Conservation (phyloP, 371 early-diverging fungal species). For the Blastocladiella emersonii region DNA sequence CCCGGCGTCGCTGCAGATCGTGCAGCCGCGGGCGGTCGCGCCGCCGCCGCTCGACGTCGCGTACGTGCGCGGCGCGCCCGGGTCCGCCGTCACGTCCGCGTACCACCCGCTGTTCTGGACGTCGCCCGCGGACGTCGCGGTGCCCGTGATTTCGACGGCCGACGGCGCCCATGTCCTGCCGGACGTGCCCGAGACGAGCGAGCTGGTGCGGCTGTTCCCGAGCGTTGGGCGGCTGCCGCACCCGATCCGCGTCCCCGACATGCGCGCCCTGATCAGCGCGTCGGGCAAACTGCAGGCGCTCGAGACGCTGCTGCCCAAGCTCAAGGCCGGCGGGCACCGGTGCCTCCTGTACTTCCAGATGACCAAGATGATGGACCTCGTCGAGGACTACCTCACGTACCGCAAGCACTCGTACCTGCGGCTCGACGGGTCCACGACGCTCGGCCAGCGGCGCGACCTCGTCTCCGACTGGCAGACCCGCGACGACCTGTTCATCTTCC, state of each 20-base stretch:
- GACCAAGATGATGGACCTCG: conserved; percentile 95
- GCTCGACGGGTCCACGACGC: conserved; percentile 89
- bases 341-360: conserved; percentile 98
- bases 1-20: not conserved
- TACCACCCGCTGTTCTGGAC: not conserved
- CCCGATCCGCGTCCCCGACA: conserved; percentile 32
- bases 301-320: conserved; percentile 69
- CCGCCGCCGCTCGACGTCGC: not conserved
- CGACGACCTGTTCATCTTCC: conserved; percentile 85
- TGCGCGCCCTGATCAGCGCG: conserved; percentile 71
- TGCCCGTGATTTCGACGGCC: not conserved
- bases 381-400: conserved; percentile 87
- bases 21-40: not conserved
- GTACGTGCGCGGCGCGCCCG: not conserved
- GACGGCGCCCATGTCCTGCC: not conserved
- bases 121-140: too few relatives aligned
- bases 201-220: not conserved
- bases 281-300: conserved; percentile 90
- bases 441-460: conserved; percentile 81
- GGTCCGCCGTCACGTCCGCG: not conserved
- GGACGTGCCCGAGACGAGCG: not conserved
- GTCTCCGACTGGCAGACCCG: conserved; percentile 83
- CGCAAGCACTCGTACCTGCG: conserved; percentile 83
- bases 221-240: not conserved
- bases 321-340: conserved; percentile 85